phyloP scores from a whole-genome alignment of 2,329 filamentous ascomycete species.

The Plectosphaerella plurivora region DNA sequence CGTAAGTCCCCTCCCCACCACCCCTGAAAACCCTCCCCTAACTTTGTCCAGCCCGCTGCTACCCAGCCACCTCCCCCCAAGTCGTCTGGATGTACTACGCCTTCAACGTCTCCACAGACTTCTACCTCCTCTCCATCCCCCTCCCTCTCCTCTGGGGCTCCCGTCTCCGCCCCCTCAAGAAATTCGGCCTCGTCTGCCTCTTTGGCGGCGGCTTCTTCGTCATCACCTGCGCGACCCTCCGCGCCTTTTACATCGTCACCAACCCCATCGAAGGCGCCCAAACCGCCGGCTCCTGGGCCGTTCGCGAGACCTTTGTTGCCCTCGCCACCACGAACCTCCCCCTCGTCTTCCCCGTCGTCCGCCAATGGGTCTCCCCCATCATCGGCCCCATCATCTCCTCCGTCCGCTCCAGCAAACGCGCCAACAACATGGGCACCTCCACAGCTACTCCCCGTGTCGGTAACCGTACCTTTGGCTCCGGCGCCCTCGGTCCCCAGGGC shows the following conservation, averaged over 20 bases:
- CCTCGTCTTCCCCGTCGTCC: conserved; percentile 40
- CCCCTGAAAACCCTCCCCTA: background rate
- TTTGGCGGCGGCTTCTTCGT: conserved; percentile 30
- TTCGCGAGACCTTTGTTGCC: conserved; percentile 39
- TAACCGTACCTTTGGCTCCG: conserved; percentile 35
- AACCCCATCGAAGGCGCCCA: conserved; percentile 34
- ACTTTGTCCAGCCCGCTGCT: conserved; percentile 9
- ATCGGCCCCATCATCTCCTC: conserved; percentile 19
- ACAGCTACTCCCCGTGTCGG: conserved; percentile 13
- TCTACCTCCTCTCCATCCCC: conserved; percentile 14
- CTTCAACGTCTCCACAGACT: conserved; percentile 13
- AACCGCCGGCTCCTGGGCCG: conserved; percentile 35
- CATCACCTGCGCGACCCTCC: conserved; percentile 26
- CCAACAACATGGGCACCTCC: background rate
- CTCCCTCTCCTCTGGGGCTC: conserved; percentile 13
- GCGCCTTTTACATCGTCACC: conserved; percentile 25
- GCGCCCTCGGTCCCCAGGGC: conserved; percentile 19
- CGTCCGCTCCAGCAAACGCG: conserved; percentile 21
- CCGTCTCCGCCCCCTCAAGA: conserved; percentile 26
- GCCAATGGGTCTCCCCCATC: conserved; percentile 29
- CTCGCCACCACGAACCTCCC: conserved; percentile 38
- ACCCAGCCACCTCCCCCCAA: conserved; percentile 11
- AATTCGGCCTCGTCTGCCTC: conserved; percentile 25
- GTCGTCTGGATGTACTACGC: conserved; percentile 13
- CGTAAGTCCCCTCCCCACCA: conserved; percentile 27